Percentiles rank a stretch among this genome's conserved stretches.
These are phyloP conservation scores for Tubosaeta sp. DNA, from an alignment of 768 basidiomycete species.

Conservation along the genomic window DNA sequence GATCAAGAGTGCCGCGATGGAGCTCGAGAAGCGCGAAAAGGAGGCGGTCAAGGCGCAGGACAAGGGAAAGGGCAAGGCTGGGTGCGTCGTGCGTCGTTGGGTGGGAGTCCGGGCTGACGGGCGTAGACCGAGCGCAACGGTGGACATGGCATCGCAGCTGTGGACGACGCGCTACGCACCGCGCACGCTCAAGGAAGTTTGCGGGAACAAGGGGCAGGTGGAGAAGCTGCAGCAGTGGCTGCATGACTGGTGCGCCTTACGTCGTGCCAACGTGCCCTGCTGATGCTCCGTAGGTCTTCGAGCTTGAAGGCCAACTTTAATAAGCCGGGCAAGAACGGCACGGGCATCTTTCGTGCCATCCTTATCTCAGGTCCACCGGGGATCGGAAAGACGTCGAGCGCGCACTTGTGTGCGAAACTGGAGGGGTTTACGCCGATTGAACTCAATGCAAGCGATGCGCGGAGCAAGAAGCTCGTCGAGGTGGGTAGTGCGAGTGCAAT, in stretches of 20 bases:
- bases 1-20: constrained; percentile 66
- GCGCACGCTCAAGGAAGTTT: constrained; percentile 79
- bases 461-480: constrained; percentile 97
- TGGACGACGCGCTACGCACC: constrained; percentile 98
- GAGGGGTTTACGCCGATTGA: constrained; percentile 92
- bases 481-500: constrained; percentile 32
- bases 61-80: constrained; percentile 9
- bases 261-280: not conserved
- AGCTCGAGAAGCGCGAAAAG: constrained; percentile 74
- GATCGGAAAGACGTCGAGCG: constrained; percentile 96
- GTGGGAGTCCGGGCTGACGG: not conserved
- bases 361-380: constrained; percentile 93
- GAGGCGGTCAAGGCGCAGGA: constrained; percentile 28
- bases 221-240: constrained; percentile 90
- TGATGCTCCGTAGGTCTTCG: constrained; percentile 50
- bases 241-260: constrained; percentile 64
- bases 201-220: constrained; percentile 90
- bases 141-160: constrained; percentile 59
- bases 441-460: constrained; percentile 90
- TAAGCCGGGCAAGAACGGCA: constrained; percentile 88
- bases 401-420: constrained; percentile 87
- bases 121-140: constrained; percentile 26
- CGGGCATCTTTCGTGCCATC: constrained; percentile 83
- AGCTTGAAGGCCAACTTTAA: constrained; percentile 78
- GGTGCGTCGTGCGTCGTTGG: constrained; percentile 9